Percentiles rank a stretch among this genome's conserved stretches.
Evolutionary conservation across 2,329 filamentous ascomycete species (phyloP).

Genomic region (Colletotrichum orchidophilum): DNA sequence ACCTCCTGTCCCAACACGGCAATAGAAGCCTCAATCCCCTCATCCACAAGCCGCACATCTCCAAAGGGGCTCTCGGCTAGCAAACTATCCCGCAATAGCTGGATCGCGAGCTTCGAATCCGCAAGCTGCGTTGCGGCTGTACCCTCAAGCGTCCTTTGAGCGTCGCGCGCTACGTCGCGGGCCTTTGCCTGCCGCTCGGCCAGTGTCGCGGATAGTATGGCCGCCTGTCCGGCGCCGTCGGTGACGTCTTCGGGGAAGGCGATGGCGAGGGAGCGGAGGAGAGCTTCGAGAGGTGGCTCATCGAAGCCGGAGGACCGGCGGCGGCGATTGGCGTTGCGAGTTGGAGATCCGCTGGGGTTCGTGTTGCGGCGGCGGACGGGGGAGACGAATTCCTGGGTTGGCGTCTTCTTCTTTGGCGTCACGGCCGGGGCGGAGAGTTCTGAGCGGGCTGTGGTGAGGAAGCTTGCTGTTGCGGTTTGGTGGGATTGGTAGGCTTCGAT

Average conservation of each 20-base stretch:
- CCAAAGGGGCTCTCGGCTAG: constrained; percentile 62
- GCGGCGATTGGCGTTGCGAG: constrained; percentile 42
- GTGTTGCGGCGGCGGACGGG: constrained; percentile 42
- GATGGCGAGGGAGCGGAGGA: constrained; percentile 59
- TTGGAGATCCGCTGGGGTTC: constrained; percentile 42
- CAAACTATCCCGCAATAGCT: constrained; percentile 60
- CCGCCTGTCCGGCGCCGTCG: constrained; percentile 38
- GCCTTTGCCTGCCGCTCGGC: constrained; percentile 53
- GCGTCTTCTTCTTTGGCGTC: constrained; percentile 36
- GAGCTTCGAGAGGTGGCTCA: constrained; percentile 53
- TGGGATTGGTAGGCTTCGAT: constrained; percentile 58
- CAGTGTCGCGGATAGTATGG: constrained; percentile 47
- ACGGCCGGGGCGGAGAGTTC: constrained; percentile 49
- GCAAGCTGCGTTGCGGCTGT: constrained; percentile 52
- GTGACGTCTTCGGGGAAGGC: constrained; percentile 47
- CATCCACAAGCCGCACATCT: constrained; percentile 58
- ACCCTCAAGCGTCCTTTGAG: constrained; percentile 62
- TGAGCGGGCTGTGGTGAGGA: constrained; percentile 53
- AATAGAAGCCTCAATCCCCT: constrained; percentile 62
- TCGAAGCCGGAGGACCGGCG: constrained; percentile 49
- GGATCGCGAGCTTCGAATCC: constrained; percentile 58
- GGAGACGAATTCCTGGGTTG: constrained; percentile 42
- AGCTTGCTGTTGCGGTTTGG: constrained; percentile 47
- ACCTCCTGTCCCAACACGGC: constrained; percentile 56
- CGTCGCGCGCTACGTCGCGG: constrained; percentile 52